A percentile compares a stretch with the other conserved stretches of the same genome.
phyloP scores from a whole-genome alignment of 768 basidiomycete species.

The Fistulinella prunicolor region DNA sequence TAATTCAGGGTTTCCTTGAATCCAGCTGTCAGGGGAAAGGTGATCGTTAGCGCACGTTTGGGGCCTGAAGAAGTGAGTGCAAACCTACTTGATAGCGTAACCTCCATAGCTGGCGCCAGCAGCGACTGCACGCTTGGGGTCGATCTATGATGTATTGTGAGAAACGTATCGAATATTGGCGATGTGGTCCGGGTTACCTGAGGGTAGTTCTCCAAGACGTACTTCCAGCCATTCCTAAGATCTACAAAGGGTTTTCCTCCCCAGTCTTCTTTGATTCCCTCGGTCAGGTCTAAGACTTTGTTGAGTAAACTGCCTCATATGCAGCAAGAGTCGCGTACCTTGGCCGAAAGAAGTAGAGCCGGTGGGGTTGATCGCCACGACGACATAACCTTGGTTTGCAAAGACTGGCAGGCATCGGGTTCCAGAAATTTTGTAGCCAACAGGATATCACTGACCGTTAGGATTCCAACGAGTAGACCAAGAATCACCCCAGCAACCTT shows the following conservation, averaged over 20 bases:
- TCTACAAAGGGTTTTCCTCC: constrained; percentile 85
- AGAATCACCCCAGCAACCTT: constrained; percentile 84
- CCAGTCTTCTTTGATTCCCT: constrained; percentile 78
- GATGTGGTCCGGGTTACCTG: constrained; percentile 44
- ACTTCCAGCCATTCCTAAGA: constrained; percentile 70
- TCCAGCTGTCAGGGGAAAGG: constrained; percentile 68
- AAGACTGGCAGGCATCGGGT: constrained; percentile 49
- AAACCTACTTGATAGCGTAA: constrained; percentile 77
- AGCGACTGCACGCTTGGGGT: constrained; percentile 65
- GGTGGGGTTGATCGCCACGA: constrained; percentile 87
- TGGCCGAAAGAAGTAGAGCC: constrained; percentile 94
- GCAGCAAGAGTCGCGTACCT: constrained; percentile 37
- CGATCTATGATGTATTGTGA: constrained; percentile 44
- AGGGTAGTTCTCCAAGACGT: constrained; percentile 61
- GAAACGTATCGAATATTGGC: neutral
- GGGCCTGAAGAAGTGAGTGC: neutral
- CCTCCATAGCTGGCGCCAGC: constrained; percentile 87
- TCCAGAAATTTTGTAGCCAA: neutral
- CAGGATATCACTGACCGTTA: constrained; percentile 46
- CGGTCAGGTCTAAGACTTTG: constrained; percentile 59
- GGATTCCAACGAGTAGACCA: constrained; percentile 96
- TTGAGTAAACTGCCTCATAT: constrained; percentile 1
- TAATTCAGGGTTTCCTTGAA: constrained; percentile 89
- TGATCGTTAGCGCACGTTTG: constrained; percentile 3
- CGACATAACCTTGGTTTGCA: constrained; percentile 86